Conservation (phyloP, 306 rosid genomes). For the Malus sieversii region DNA sequence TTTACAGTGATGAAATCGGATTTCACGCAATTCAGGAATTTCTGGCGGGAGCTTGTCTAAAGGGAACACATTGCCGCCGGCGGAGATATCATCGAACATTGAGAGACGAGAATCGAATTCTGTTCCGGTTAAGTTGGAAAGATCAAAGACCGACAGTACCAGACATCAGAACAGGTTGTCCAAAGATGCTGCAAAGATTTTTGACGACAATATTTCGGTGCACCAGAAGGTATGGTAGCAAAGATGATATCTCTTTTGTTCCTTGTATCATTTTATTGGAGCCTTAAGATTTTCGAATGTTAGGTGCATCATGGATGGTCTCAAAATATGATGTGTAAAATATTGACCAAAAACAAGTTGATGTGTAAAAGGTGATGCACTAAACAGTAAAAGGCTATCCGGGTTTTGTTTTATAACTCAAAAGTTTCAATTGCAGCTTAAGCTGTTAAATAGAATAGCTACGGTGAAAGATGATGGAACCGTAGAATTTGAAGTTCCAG, state of each 20-base stretch:
- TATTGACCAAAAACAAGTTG: not conserved
- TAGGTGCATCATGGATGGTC: not conserved
- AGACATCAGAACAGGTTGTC: slow-evolving; percentile 38
- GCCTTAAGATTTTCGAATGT: not conserved
- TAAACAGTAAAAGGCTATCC: not conserved
- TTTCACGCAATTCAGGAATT: slow-evolving; percentile 33
- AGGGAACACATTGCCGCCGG: slow-evolving; percentile 43
- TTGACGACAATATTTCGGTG: slow-evolving; percentile 46
- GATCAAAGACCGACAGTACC: slow-evolving; percentile 67
- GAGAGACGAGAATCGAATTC: slow-evolving; percentile 33
- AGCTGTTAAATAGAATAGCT: slow-evolving; percentile 78
- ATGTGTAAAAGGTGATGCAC: not conserved
- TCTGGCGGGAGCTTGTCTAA: slow-evolving; percentile 36
- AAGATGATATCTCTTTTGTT: not conserved
- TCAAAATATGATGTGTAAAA: not conserved
- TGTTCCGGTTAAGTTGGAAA: slow-evolving; percentile 48
- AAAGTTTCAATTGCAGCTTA: slow-evolving; percentile 53
- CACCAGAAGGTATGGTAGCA: slow-evolving; percentile 52
- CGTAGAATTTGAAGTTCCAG: slow-evolving; percentile 86
- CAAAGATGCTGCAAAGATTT: slow-evolving; percentile 74
- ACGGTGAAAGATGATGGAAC: slow-evolving; percentile 91
- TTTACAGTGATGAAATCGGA: not conserved
- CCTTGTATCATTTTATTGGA: not conserved
- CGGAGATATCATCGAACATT: slow-evolving; percentile 28
- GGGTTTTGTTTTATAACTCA: slow-evolving; percentile 1